A percentile compares a stretch with the other conserved stretches of the same genome.
These are phyloP conservation scores for Ustilago curta DNA, from an alignment of 1,284 basidiomycete species.

Conservation along the genomic window DNA sequence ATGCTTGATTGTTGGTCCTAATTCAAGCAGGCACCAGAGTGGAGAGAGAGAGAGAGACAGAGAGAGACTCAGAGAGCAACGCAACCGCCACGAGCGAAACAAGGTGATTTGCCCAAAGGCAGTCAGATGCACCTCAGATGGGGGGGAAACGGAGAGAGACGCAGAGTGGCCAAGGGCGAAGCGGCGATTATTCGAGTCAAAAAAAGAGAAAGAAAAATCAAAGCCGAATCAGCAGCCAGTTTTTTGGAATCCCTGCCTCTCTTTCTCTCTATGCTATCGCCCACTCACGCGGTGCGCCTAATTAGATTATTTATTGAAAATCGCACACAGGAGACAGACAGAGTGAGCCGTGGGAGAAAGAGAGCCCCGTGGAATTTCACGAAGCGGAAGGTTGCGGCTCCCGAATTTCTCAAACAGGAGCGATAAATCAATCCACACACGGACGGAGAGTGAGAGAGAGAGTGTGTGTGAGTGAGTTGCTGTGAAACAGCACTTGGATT, in stretches of 20 bases:
- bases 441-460: too few relatives aligned
- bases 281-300: too few relatives aligned
- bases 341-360: conserved; percentile 2
- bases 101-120: background rate
- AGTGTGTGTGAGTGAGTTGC: too few relatives aligned
- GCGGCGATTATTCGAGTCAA: conserved; percentile 1
- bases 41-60: too few relatives aligned
- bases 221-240: conserved; percentile 3
- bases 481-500: background rate
- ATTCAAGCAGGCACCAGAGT: conserved; percentile 3
- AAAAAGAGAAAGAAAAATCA: background rate
- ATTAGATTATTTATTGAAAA: too few relatives aligned
- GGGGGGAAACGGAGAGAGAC: too few relatives aligned
- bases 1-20: conserved; percentile 2
- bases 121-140: background rate
- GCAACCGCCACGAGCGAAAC: conserved; percentile 10
- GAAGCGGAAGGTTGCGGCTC: conserved; percentile 2
- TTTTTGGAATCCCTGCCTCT: background rate
- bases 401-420: background rate
- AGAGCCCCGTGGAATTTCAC: background rate
- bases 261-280: too few relatives aligned
- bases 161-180: background rate
- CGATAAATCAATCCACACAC: too few relatives aligned
- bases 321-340: background rate
- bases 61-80: too few relatives aligned